Percentiles rank a stretch among this genome's conserved stretches.
These are phyloP conservation scores for Flueggea neowawraea DNA, from an alignment of 441 rosid species.

Conservation along the genomic window DNA sequence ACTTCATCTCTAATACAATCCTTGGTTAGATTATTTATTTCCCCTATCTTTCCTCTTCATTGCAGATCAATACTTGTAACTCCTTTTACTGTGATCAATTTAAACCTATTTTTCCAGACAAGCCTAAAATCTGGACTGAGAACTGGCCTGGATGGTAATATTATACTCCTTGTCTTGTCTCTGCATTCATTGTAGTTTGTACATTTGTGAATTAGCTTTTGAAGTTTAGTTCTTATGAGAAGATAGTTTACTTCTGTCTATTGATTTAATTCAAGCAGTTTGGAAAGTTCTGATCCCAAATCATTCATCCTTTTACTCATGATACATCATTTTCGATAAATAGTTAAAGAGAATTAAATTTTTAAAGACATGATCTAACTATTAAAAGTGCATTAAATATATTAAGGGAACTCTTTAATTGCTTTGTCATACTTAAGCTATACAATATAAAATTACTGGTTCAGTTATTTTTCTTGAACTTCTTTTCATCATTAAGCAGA, in stretches of 20 bases:
- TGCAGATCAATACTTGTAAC: slow-evolving; percentile 94
- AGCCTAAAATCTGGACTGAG: slow-evolving; percentile 99
- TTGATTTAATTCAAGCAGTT: neutral
- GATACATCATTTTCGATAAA: neutral
- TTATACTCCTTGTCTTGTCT: slow-evolving; percentile 11
- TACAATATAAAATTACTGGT: too few species aligned
- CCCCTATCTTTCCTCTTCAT: slow-evolving; percentile 10
- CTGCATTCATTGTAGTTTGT: neutral
- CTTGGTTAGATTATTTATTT: neutral
- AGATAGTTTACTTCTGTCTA: neutral
- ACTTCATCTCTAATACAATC: too few species aligned
- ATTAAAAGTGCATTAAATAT: neutral
- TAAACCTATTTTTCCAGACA: slow-evolving; percentile 71
- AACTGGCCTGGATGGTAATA: slow-evolving; percentile 99
- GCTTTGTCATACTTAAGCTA: neutral
- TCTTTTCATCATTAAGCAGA: too few species aligned
- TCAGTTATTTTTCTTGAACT: too few species aligned
- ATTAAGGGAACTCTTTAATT: neutral
- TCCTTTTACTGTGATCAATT: slow-evolving; percentile 89
- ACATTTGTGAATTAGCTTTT: slow-evolving; percentile 4
- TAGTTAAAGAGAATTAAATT: neutral
- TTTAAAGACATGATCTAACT: neutral
- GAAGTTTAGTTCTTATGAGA: neutral
- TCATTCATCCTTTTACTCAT: neutral
- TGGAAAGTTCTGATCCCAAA: neutral